Conservation (phyloP, 2,329 filamentous ascomycete species). For the Clonostachys sp. region DNA sequence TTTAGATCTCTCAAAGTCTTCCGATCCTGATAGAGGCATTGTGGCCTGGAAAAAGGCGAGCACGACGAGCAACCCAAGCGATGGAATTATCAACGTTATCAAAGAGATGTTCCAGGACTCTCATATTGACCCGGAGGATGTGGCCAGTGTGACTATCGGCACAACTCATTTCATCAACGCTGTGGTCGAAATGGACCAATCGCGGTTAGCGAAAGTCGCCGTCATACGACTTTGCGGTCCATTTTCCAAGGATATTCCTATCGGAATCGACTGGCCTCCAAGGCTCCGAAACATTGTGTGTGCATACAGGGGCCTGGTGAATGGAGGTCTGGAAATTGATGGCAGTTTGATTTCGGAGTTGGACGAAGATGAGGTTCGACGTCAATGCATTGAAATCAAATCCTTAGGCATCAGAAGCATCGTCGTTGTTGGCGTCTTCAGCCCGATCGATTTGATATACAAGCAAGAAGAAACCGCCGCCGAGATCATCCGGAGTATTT, state of each 20-base stretch:
- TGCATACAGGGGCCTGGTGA: constrained; percentile 36
- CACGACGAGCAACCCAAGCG: constrained; percentile 41
- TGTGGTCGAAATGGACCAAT: constrained; percentile 46
- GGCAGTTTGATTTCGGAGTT: constrained; percentile 39
- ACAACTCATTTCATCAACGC: constrained; percentile 58
- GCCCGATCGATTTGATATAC: constrained; percentile 43
- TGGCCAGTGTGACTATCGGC: constrained; percentile 47
- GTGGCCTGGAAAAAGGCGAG: constrained; percentile 43
- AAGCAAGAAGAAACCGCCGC: constrained; percentile 44
- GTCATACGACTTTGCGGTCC: constrained; percentile 50
- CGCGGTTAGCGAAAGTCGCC: constrained; percentile 43
- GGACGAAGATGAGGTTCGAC: constrained; percentile 31
- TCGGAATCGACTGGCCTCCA: constrained; percentile 48
- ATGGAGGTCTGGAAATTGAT: constrained; percentile 48
- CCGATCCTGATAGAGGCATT: constrained; percentile 32
- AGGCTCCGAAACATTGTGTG: constrained; percentile 41
- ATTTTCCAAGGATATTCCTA: constrained; percentile 44
- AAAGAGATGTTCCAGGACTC: constrained; percentile 31
- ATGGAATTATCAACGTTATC: constrained; percentile 39
- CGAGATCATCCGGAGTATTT: constrained; percentile 29
- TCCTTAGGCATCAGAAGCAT: constrained; percentile 38
- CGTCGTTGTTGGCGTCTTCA: constrained; percentile 46
- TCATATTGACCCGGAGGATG: constrained; percentile 21
- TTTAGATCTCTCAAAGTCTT: constrained; percentile 32
- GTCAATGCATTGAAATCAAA: constrained; percentile 29